These are phyloP conservation scores for Trichophyton benhamiae DNA, from an alignment of 2,329 filamentous ascomycete genomes.

Conservation along the genomic window DNA sequence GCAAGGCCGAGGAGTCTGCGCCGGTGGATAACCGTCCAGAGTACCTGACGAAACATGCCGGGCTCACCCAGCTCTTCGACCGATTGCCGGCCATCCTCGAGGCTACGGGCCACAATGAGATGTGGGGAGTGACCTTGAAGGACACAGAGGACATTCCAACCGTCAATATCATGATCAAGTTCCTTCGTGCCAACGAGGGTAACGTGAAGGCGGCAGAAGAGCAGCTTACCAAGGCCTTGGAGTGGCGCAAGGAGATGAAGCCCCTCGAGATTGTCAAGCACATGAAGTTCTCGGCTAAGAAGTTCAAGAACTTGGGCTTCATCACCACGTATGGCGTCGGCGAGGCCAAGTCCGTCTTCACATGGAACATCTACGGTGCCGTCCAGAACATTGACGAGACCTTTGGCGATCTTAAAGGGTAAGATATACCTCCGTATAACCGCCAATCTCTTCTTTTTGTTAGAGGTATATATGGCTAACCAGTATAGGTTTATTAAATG, in stretches of 20 bases:
- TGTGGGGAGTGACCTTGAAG: constrained; percentile 69
- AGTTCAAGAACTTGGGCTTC: constrained; percentile 70
- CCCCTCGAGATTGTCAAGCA: constrained; percentile 54
- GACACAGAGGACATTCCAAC: constrained; percentile 52
- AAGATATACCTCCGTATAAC: constrained; percentile 22
- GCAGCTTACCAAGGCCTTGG: constrained; percentile 65
- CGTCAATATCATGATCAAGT: constrained; percentile 81
- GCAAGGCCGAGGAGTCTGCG: constrained; percentile 2
- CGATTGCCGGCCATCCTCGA: constrained; percentile 47
- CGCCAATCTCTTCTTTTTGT: no score
- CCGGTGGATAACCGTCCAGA: constrained; percentile 22
- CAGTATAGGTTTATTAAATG: constrained; percentile 65
- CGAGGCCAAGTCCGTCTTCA: constrained; percentile 51
- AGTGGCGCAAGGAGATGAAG: constrained; percentile 69
- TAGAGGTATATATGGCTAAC: background rate
- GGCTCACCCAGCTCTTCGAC: constrained; percentile 46
- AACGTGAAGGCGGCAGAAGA: constrained; percentile 60
- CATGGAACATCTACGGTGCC: constrained; percentile 86
- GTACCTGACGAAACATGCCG: constrained; percentile 27
- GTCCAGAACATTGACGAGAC: constrained; percentile 70
- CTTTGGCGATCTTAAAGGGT: constrained; percentile 74
- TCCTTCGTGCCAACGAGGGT: constrained; percentile 76
- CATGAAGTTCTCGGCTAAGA: constrained; percentile 50
- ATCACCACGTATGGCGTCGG: constrained; percentile 56
- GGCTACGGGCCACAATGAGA: constrained; percentile 54